phyloP scores from a whole-genome alignment of 306 rosid species.

The Vigna trinervia region DNA sequence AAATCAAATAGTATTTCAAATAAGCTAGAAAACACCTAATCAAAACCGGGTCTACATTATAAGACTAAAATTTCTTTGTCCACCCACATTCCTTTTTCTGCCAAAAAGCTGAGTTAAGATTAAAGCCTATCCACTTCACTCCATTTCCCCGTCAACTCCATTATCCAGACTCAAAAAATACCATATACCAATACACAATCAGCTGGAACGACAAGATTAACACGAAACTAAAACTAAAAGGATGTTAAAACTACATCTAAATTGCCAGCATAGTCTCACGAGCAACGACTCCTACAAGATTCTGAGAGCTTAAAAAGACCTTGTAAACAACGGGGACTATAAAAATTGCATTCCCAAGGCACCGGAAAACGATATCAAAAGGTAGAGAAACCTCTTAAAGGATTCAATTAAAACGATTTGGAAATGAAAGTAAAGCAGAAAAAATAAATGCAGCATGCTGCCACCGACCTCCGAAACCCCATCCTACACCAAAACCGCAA shows the following conservation, averaged over 20 bases:
- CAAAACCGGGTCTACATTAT: neutral
- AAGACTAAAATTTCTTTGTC: neutral
- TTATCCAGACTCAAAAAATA: conserved; percentile 9
- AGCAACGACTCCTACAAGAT: neutral
- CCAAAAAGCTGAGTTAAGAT: conserved; percentile 4
- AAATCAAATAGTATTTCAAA: neutral
- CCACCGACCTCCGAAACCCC: conserved; percentile 95
- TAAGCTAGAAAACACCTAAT: neutral
- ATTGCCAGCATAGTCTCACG: neutral
- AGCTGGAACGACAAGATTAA: conserved; percentile 1
- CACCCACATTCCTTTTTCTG: neutral
- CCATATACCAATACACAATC: conserved; percentile 6
- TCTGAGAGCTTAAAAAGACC: neutral
- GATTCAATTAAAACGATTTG: neutral
- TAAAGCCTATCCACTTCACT: neutral
- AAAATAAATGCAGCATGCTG: neutral
- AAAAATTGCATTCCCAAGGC: neutral
- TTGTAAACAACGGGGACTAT: neutral
- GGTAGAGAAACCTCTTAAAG: neutral
- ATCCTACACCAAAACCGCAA: conserved; percentile 94
- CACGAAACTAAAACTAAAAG: neutral
- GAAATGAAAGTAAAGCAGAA: conserved; percentile 40
- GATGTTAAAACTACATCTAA: neutral
- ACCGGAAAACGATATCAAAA: neutral
- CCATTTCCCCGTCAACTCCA: neutral